Evolutionary conservation across 129 eudicot species (phyloP), one percentile per base, ranked within the genome.

Genomic region (Erigeron canadensis): DNA sequence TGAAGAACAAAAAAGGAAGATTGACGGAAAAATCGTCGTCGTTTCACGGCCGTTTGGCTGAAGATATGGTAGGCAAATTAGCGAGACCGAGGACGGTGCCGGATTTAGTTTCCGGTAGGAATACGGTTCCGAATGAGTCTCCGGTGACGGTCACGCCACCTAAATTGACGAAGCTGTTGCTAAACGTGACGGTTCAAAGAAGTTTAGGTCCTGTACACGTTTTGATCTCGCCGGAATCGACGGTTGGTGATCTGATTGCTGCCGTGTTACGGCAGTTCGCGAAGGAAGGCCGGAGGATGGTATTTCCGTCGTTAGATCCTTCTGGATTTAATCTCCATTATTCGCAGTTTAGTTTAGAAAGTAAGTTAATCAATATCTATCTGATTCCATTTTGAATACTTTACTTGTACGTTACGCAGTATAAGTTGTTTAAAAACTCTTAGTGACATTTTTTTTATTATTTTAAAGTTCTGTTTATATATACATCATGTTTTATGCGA

Each of bases 331-430:
- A 83, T 69, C 99, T 94, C 46, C 99, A 94, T 76, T 94, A 94
- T 72, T 94, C 99, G 9, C 99, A 90, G 74, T 94, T 90, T 80
- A 94, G 97, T 78, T 85, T 94, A 63, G 96, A 89, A 76, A 85
- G 99, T 94, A 84, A 83, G 91, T 74, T 19, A 10, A 59, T 21
- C 10, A 21, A 39, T 50, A 43, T 47, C 13, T 72, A 40, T 47
- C 13, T 72, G 19, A 44, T 47, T 11, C 42, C 46, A 13, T 0
- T 50, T 22, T n/a, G 54, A 4, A 50, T 53, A 53, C 58, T n/a
- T 70, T 5, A 34, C 21, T 72, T 43, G 67, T 48, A 71, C 55
- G 75, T 74, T 64, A 50, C 51, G 45, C n/a, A n/a, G n/a, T 60
- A 40, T 11, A 34, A 63, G 8, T 10, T 18, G 8, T 34, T 7